Evolutionary conservation across 768 basidiomycete species (phyloP).

Genomic region (Pulveroboletus sp.): DNA sequence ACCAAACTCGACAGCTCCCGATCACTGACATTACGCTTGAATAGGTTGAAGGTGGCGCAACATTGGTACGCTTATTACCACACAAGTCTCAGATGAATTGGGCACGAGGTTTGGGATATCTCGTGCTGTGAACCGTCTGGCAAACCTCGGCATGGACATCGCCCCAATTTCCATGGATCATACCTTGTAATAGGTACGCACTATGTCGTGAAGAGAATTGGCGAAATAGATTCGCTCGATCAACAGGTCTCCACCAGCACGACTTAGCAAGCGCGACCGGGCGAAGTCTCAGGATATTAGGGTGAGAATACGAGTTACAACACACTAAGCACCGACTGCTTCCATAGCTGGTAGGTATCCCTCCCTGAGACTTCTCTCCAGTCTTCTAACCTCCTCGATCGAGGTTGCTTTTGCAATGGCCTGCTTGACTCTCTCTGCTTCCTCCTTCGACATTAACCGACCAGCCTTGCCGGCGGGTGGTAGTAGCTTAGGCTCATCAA

Average conservation of each 20-base stretch:
- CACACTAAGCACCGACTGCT: conserved; percentile 64
- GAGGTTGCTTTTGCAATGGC: conserved; percentile 90
- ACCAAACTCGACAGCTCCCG: no score
- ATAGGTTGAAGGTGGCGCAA: no score
- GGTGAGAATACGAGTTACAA: conserved; percentile 31
- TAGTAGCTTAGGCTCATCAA: conserved; percentile 72
- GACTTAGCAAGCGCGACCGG: no score
- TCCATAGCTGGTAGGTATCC: conserved; percentile 80
- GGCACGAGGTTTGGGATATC: conserved; percentile 61
- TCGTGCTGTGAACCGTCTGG: conserved; percentile 65
- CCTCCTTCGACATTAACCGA: conserved; percentile 86
- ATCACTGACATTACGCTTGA: no score
- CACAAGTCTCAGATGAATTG: conserved; percentile 20
- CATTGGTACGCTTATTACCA: no score
- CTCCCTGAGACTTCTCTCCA: conserved; percentile 79
- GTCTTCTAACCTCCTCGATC: conserved; percentile 78
- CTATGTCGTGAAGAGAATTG: neutral
- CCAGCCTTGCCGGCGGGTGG: conserved; percentile 64
- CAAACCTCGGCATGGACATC: conserved; percentile 58
- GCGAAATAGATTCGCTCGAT: neutral
- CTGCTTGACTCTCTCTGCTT: conserved; percentile 79
- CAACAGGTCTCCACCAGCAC: no score
- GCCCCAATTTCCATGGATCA: conserved; percentile 57
- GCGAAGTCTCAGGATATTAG: conserved; percentile 16
- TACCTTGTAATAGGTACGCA: conserved; percentile 58